phyloP scores from a whole-genome alignment of 495 filamentous ascomycete species.

The Aspergillus sclerotiicarbonarius region DNA sequence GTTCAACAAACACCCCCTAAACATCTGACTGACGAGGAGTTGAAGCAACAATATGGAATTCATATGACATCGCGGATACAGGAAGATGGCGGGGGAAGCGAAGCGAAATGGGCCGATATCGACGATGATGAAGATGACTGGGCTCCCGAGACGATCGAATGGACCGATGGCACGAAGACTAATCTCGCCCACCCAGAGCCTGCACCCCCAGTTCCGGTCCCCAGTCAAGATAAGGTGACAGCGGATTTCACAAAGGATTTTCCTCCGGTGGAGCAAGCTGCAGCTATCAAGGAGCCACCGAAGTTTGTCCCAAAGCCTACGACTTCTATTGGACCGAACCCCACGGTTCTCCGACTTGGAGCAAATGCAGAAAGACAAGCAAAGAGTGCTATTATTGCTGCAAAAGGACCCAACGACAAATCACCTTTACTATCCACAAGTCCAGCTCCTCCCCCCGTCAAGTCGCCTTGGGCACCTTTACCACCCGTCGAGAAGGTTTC shows the following conservation, averaged over 20 bases:
- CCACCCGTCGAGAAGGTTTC: constrained; percentile 81
- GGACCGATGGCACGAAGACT: constrained; percentile 96
- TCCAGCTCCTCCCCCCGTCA: constrained; percentile 68
- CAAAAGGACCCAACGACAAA: constrained; percentile 69
- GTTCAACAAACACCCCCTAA: constrained; percentile 77
- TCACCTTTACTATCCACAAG: constrained; percentile 77
- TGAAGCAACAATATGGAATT: constrained; percentile 93
- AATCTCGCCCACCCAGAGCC: constrained; percentile 60
- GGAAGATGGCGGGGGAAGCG: constrained; percentile 75
- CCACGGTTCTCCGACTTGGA: constrained; percentile 52
- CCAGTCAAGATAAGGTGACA: constrained; percentile 9
- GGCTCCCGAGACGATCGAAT: constrained; percentile 93
- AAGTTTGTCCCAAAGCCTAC: constrained; percentile 44
- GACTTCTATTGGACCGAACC: constrained; percentile 51
- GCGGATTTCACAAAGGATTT: constrained; percentile 30
- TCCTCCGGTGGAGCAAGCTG: constrained; percentile 21
- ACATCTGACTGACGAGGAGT: constrained; percentile 94
- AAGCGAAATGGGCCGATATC: constrained; percentile 96
- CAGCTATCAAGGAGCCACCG: constrained; percentile 26
- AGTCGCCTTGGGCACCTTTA: constrained; percentile 87
- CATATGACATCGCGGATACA: constrained; percentile 91
- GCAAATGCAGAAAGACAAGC: constrained; percentile 50
- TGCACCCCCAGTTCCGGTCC: constrained; percentile 25
- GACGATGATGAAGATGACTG: constrained; percentile 98
- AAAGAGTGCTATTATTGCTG: constrained; percentile 57